These are phyloP conservation scores for Cinchona pubescens DNA, from an alignment of 257 asterid species.

Conservation along the genomic window DNA sequence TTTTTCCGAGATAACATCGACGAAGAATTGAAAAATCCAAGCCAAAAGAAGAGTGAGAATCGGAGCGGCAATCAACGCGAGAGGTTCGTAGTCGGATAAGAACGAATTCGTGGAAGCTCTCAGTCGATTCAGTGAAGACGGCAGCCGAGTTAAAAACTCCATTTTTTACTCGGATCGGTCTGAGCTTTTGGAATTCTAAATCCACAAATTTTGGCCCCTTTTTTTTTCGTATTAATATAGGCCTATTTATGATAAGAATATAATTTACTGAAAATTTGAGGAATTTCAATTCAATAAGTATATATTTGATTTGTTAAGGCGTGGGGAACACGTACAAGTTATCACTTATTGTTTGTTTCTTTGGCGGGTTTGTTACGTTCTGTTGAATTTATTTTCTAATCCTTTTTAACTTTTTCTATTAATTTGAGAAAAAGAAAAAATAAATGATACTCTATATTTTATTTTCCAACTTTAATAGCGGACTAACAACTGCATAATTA, in stretches of 20 bases:
- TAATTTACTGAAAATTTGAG: not conserved
- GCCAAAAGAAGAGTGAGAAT: constrained; percentile 51
- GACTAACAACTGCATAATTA: too few relatives aligned
- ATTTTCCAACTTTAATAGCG: too few relatives aligned
- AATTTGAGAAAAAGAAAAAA: too few relatives aligned
- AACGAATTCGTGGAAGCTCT: constrained; percentile 59
- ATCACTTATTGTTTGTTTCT: not conserved
- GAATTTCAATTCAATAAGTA: too few relatives aligned
- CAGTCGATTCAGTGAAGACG: constrained; percentile 35
- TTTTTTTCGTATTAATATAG: not conserved
- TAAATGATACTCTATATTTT: too few relatives aligned
- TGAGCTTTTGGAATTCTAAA: not conserved
- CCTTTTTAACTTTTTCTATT: too few relatives aligned
- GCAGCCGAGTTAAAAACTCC: constrained; percentile 38
- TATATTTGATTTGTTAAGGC: not conserved
- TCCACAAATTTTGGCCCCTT: not conserved
- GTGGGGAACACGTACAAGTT: constrained; percentile 11
- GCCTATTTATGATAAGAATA: not conserved
- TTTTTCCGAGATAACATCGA: constrained; percentile 48
- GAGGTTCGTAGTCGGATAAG: constrained; percentile 66
- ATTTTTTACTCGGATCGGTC: constrained; percentile 31
- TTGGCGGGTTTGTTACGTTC: constrained; percentile 14
- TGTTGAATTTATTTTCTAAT: not conserved
- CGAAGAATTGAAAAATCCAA: constrained; percentile 39
- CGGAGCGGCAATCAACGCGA: constrained; percentile 52